Base-by-base conservation (phyloP, 2,329 filamentous ascomycete genomes). In the Aureobasidium sp. region DNA sequence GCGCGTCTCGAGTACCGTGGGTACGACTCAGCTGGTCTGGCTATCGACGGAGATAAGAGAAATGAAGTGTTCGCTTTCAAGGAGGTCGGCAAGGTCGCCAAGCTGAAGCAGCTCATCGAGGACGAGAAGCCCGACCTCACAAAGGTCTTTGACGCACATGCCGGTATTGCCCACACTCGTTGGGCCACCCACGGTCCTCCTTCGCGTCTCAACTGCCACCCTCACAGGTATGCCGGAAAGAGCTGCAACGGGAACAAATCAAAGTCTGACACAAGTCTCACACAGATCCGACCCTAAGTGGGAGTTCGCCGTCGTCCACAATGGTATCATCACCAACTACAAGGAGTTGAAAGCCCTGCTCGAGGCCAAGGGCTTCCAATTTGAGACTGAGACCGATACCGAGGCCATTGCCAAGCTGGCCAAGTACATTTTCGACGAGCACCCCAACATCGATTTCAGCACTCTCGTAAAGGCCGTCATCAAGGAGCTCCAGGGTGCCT, bases 291-390 rank as follows among this genome's bases (percentile, higher is more conserved):
- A 99, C 77, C 86, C 88, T 71, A 90, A 81, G 72, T 99, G 93
- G 92, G 89, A 99, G 80, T 99, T 99, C 78, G 84, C 90, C 68
- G 87, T 99, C 71, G 94, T 97, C 65, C 94, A 99, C 88, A 99
- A 99, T 80, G 94, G 94, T 74, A 99, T 99, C 84, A 99, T 99
- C 79, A 99, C 94, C 82, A 99, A 99, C 85, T 99, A 99, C 86
- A 99, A 99, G 84, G 94, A 99, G 81, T 82, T 99, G 72, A 96
- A 93, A 86, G 90, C 89, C 66, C 87, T 99, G 67, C 84, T 99
- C 69, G 85, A 88, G 79, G 84, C 84, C 82, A 99, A 97, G 85
- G 94, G 94, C 74, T 96, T 96, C 87, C 89, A 87, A 74, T 99
- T 99, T 76, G 94, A 99, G 87, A 99, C 94, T 59, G 93, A 99